phyloP scores from a whole-genome alignment of 2,329 filamentous ascomycete genomes.

The Apiospora rasikravindrae region DNA sequence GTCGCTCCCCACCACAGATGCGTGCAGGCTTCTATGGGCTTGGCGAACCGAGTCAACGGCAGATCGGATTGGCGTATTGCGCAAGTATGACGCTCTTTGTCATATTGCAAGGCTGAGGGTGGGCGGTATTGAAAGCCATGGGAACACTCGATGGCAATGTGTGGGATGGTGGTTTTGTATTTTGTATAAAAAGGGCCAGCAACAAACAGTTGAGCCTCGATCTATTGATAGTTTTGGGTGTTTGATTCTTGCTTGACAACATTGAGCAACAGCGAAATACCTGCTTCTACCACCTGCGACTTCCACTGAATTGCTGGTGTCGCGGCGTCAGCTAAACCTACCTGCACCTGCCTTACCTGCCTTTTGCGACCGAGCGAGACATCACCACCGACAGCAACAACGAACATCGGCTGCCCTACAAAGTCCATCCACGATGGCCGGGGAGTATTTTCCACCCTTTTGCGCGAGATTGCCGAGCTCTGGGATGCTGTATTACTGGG shows the following conservation, averaged over 20 bases:
- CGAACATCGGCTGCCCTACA: background rate
- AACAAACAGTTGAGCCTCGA: background rate
- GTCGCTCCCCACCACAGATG: background rate
- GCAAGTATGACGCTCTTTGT: background rate
- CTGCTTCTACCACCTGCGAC: background rate
- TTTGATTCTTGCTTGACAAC: background rate
- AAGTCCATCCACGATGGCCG: slow-evolving; percentile 12
- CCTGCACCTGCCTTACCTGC: background rate
- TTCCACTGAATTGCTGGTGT: background rate
- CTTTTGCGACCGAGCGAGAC: background rate
- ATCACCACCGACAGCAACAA: background rate
- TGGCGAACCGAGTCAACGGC: background rate
- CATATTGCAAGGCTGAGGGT: background rate
- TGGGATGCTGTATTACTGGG: slow-evolving; percentile 23
- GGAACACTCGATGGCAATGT: background rate
- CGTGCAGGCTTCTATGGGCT: background rate
- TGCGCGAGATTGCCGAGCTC: slow-evolving; percentile 22
- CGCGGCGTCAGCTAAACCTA: background rate
- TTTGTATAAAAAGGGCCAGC: background rate
- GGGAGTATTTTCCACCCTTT: slow-evolving; percentile 12
- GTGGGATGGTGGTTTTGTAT: background rate
- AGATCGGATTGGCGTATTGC: background rate
- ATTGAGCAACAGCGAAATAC: background rate
- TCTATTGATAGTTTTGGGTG: background rate
- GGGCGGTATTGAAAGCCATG: background rate